phyloP scores from a whole-genome alignment of 225 moss, liverwort and hornwort species.

The Pseudisothecium myosuroides region DNA sequence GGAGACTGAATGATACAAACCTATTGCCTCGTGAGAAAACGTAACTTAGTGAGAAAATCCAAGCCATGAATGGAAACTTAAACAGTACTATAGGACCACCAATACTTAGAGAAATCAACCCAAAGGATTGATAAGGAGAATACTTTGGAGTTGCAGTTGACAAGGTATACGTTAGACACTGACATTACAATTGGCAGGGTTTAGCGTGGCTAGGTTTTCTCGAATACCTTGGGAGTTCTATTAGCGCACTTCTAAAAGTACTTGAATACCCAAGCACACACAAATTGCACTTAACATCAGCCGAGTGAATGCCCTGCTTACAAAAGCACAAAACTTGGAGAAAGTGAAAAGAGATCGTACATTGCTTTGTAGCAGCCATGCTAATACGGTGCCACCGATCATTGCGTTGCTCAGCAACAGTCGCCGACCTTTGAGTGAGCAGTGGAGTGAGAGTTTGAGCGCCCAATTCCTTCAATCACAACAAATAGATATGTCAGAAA shows the following conservation, averaged over 20 bases:
- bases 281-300: neutral
- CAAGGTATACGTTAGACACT: neutral
- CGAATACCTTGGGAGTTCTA: neutral
- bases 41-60: neutral
- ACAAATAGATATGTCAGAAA: neutral
- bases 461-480: constrained; percentile 56
- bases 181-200: neutral
- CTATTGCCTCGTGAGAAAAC: neutral
- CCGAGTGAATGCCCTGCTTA: neutral
- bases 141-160: neutral
- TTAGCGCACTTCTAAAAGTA: neutral
- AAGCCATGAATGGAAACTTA: neutral
- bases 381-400: constrained; percentile 84
- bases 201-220: neutral
- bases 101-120: neutral
- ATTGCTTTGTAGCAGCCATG: constrained; percentile 94
- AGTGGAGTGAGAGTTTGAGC: constrained; percentile 74
- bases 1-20: neutral
- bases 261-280: neutral
- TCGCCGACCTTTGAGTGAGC: constrained; percentile 66
- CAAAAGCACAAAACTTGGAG: neutral
- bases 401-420: constrained; percentile 46
- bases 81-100: neutral
- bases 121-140: neutral
- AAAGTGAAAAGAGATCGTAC: constrained; percentile 5